Conservation (phyloP, 1,284 basidiomycete species). For the Tilletiopsis washingtonensis region DNA sequence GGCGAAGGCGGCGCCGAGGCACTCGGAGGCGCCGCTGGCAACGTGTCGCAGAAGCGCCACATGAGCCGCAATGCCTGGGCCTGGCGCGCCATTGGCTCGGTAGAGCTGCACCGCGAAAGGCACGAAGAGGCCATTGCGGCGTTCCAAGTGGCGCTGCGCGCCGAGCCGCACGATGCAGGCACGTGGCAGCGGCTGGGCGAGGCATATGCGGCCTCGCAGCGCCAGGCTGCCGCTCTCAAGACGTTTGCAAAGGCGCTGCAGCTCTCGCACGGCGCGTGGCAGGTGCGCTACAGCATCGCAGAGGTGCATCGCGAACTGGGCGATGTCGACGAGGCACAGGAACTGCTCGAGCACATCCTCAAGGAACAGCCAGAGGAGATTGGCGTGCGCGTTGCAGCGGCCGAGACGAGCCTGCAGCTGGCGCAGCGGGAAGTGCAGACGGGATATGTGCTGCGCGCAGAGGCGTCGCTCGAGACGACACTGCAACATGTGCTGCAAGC, state of each 20-base stretch:
- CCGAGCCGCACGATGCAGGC: constrained; percentile 65
- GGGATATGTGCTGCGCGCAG: constrained; percentile 68
- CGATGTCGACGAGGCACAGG: constrained; percentile 66
- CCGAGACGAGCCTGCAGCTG: constrained; percentile 65
- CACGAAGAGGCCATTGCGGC: constrained; percentile 72
- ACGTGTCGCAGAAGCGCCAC: constrained; percentile 17
- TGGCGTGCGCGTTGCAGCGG: constrained; percentile 66
- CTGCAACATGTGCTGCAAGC: constrained; percentile 58
- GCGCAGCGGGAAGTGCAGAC: constrained; percentile 61
- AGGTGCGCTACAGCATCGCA: constrained; percentile 73
- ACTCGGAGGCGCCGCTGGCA: constrained; percentile 11
- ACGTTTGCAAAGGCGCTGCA: constrained; percentile 67
- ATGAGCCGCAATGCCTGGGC: constrained; percentile 79
- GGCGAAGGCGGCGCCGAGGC: constrained; percentile 52
- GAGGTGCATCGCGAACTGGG: constrained; percentile 77
- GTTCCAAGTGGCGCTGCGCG: constrained; percentile 79
- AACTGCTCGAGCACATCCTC: constrained; percentile 60
- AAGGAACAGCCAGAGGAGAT: constrained; percentile 55
- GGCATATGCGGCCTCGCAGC: constrained; percentile 77
- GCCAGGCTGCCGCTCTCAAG: constrained; percentile 82
- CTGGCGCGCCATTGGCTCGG: constrained; percentile 92
- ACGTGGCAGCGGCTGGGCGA: constrained; percentile 88
- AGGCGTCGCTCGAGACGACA: constrained; percentile 61
- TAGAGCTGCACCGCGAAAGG: constrained; percentile 70
- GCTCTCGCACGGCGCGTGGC: constrained; percentile 59